These are phyloP conservation scores for Heterobasidion parviporum DNA, from an alignment of 1,284 basidiomycete species.

Conservation along the genomic window DNA sequence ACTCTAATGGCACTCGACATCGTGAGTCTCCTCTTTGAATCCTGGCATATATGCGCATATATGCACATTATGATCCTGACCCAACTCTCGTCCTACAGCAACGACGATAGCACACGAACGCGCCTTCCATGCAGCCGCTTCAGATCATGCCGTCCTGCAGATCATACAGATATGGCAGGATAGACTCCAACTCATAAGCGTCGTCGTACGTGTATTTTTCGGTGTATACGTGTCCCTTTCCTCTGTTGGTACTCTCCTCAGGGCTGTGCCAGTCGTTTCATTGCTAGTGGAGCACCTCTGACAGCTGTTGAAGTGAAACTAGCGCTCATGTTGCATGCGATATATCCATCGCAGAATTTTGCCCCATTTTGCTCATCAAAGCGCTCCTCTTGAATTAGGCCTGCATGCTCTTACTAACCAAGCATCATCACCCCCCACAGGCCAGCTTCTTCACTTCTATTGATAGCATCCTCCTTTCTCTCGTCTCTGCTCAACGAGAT, in stretches of 20 bases:
- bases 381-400: background rate
- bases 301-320: background rate
- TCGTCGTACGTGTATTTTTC: conserved; percentile 16
- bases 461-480: conserved; percentile 24
- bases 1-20: background rate
- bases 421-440: conserved; percentile 12
- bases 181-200: conserved; percentile 21
- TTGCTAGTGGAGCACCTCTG: background rate
- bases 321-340: background rate
- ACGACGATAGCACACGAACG: background rate
- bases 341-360: background rate
- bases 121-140: background rate
- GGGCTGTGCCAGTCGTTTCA: background rate
- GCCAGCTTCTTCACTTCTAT: conserved; percentile 31
- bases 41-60: background rate
- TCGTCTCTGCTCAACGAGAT: conserved; percentile 16
- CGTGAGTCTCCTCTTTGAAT: background rate
- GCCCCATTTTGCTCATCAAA: background rate
- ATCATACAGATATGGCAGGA: conserved; percentile 23
- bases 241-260: background rate
- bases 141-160: conserved; percentile 6
- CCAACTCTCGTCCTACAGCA: background rate
- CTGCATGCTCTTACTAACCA: background rate
- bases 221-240: background rate
- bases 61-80: background rate